phyloP scores from a whole-genome alignment of 2,329 filamentous ascomycete genomes.

The Colletotrichum trifolii region DNA sequence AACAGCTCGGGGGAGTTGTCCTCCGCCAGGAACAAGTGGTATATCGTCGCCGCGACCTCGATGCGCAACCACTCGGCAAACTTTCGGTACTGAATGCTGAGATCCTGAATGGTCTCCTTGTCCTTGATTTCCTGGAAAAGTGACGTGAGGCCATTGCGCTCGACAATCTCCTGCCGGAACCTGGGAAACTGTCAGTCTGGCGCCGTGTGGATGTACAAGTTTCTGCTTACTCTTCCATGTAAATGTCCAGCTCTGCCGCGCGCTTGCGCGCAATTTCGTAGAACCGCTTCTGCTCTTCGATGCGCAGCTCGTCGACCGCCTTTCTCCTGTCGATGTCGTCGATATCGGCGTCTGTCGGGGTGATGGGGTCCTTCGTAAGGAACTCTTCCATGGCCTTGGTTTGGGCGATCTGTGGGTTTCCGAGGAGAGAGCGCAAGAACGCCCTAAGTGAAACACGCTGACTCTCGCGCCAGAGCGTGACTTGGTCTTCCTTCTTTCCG shows the following conservation, averaged over 20 bases:
- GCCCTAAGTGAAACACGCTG: constrained; percentile 92
- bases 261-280: constrained; percentile 94
- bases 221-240: constrained; percentile 84
- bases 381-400: constrained; percentile 90
- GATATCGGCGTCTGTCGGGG: constrained; percentile 82
- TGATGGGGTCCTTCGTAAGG: constrained; percentile 77
- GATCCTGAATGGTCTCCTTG: constrained; percentile 86
- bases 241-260: constrained; percentile 92
- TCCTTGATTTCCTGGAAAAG: constrained; percentile 93
- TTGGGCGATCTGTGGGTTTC: constrained; percentile 84
- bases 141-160: constrained; percentile 85
- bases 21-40: constrained; percentile 96
- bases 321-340: constrained; percentile 84
- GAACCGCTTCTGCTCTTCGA: constrained; percentile 93
- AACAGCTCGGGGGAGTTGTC: constrained; percentile 98
- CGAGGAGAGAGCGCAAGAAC: constrained; percentile 86
- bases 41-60: constrained; percentile 94
- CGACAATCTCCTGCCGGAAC: constrained; percentile 75
- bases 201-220: constrained; percentile 1
- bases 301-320: constrained; percentile 84
- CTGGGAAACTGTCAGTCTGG: constrained; percentile 49
- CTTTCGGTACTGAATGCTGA: constrained; percentile 96
- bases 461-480: constrained; percentile 79
- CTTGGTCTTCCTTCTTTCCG: constrained; percentile 43
- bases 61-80: constrained; percentile 99